These are phyloP conservation scores for Pulveroboletus sp. DNA, from an alignment of 768 basidiomycete species.

Conservation along the genomic window DNA sequence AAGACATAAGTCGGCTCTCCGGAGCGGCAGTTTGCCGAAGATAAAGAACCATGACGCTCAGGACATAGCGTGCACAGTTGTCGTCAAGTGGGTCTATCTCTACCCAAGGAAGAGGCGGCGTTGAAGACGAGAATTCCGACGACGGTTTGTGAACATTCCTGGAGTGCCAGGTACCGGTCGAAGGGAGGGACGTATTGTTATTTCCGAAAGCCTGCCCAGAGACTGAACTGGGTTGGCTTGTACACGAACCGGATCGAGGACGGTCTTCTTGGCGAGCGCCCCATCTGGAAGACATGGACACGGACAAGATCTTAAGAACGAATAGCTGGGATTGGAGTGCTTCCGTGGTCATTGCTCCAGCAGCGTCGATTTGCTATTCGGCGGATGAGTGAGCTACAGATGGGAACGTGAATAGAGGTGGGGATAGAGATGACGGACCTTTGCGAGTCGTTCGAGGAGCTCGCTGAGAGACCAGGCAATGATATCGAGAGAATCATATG, in stretches of 20 bases:
- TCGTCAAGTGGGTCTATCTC: conserved; percentile 79
- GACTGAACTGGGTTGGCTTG: conserved; percentile 34
- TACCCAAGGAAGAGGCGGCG: conserved; percentile 40
- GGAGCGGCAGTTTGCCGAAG: conserved; percentile 63
- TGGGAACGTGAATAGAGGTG: neutral
- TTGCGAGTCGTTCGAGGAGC: conserved; percentile 70
- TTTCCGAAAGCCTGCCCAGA: conserved; percentile 27
- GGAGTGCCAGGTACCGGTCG: conserved; percentile 21
- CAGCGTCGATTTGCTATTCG: conserved; percentile 48
- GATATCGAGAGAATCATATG: conserved; percentile 70
- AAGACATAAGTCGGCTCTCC: conserved; percentile 53
- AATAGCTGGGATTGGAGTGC: conserved; percentile 84
- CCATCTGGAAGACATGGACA: conserved; percentile 79
- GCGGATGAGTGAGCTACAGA: conserved; percentile 11
- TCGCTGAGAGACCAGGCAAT: conserved; percentile 77
- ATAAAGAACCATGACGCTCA: conserved; percentile 80
- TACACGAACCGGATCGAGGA: conserved; percentile 38
- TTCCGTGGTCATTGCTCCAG: conserved; percentile 55
- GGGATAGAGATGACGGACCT: conserved; percentile 42
- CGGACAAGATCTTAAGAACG: conserved; percentile 73
- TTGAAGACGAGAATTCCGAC: conserved; percentile 34
- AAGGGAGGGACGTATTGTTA: conserved; percentile 35
- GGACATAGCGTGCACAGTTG: conserved; percentile 70
- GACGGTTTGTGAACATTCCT: conserved; percentile 36
- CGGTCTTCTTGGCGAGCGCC: conserved; percentile 39